These are phyloP conservation scores for Punica granatum DNA, from an alignment of 345 rosid genomes.

Conservation along the genomic window DNA sequence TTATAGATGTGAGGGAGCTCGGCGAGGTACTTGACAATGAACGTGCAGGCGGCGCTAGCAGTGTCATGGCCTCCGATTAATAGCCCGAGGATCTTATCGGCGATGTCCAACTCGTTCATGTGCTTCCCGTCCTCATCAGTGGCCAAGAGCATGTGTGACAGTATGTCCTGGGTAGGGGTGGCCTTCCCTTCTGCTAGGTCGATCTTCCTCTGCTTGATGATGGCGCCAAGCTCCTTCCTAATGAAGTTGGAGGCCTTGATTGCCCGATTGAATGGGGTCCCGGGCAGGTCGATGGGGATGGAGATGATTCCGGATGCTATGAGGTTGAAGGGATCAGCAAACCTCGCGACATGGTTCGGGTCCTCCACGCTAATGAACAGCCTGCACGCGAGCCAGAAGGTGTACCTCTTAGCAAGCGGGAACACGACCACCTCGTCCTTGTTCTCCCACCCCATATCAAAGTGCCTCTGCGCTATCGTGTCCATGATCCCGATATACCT, in stretches of 20 bases:
- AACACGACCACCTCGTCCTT: conserved; percentile 14
- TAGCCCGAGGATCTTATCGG: conserved; percentile 19
- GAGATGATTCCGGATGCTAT: conserved; percentile 17
- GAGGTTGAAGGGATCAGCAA: conserved; percentile 16
- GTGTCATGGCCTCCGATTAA: conserved; percentile 19
- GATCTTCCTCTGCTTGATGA: conserved; percentile 19
- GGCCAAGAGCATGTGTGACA: conserved; percentile 19
- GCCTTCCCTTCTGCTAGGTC: conserved; percentile 17
- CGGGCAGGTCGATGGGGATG: conserved; percentile 18
- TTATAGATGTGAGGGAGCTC: conserved; percentile 18
- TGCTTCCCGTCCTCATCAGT: conserved; percentile 18
- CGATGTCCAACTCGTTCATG: conserved; percentile 19
- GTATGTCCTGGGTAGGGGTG: conserved; percentile 13
- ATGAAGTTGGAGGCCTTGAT: conserved; percentile 18
- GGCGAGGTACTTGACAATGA: conserved; percentile 18
- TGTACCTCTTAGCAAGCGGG: conserved; percentile 16
- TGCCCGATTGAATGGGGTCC: conserved; percentile 10
- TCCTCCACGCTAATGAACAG: conserved; percentile 15
- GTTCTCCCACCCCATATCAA: conserved; percentile 17
- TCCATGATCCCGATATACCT: conserved; percentile 20
- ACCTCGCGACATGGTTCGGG: conserved; percentile 14
- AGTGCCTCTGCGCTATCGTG: conserved; percentile 17
- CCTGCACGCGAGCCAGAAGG: conserved; percentile 20
- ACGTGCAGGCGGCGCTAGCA: conserved; percentile 20
- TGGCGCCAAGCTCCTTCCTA: conserved; percentile 12